phyloP scores from a whole-genome alignment of 2,329 filamentous ascomycete genomes.

The Botryosphaeria dothidea region DNA sequence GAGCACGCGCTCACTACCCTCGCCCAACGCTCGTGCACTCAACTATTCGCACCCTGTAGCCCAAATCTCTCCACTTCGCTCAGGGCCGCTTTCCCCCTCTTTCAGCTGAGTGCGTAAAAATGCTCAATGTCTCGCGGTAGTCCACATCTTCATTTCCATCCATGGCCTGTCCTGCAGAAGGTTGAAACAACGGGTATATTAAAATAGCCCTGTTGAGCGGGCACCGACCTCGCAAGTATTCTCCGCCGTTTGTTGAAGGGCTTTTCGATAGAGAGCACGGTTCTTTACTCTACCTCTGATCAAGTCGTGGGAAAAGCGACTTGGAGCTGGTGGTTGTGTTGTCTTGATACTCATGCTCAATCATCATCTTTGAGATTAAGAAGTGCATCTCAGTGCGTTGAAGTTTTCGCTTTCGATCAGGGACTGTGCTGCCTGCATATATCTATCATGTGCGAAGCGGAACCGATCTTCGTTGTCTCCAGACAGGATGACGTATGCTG shows the following conservation, averaged over 20 bases:
- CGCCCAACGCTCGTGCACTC: too few species aligned
- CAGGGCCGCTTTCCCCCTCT: too few species aligned
- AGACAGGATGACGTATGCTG: conserved; percentile 77
- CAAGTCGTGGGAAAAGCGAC: conserved; percentile 69
- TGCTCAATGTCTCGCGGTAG: conserved; percentile 81
- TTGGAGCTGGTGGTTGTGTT: conserved; percentile 57
- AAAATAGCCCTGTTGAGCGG: conserved; percentile 77
- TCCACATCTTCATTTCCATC: conserved; percentile 73
- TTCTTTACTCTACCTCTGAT: conserved; percentile 66
- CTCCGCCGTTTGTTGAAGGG: conserved; percentile 77
- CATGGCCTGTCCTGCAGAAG: conserved; percentile 82
- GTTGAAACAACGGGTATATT: conserved; percentile 73
- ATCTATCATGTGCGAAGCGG: conserved; percentile 83
- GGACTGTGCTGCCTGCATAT: conserved; percentile 69
- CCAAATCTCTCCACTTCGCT: too few species aligned
- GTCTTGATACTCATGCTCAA: conserved; percentile 63
- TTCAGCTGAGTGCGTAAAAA: conserved; percentile 80
- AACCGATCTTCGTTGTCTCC: conserved; percentile 86
- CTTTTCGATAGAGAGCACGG: conserved; percentile 68
- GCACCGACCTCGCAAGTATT: conserved; percentile 80
- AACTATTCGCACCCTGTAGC: too few species aligned
- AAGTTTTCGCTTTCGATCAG: conserved; percentile 61
- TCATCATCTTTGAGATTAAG: conserved; percentile 77
- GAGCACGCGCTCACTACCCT: too few species aligned
- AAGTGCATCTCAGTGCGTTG: conserved; percentile 84